Percentiles rank a stretch among this genome's conserved stretches.
These are phyloP conservation scores for Ustilago sp. DNA, from an alignment of 1,284 basidiomycete genomes.

Conservation along the genomic window DNA sequence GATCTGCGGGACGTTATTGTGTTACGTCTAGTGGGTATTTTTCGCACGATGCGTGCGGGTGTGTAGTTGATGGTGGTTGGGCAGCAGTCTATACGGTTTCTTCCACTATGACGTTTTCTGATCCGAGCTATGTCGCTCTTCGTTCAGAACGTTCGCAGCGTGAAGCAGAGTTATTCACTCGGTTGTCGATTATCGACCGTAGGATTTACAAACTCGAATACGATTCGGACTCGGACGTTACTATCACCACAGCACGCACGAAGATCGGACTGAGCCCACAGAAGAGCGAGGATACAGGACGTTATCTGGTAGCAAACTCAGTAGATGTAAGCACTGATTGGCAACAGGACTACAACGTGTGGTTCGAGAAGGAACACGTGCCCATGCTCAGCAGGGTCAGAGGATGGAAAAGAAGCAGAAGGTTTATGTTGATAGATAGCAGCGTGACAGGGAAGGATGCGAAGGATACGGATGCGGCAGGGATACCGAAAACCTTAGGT, in stretches of 20 bases:
- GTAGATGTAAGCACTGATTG: slow-evolving; percentile 26
- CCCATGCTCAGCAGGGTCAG: slow-evolving; percentile 44
- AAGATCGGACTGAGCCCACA: slow-evolving; percentile 27
- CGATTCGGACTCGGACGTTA: slow-evolving; percentile 36
- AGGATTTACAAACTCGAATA: slow-evolving; percentile 65
- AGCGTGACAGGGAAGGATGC: slow-evolving; percentile 32
- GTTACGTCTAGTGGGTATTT: slow-evolving; percentile 4
- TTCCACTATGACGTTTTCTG: slow-evolving; percentile 62
- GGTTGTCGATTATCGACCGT: slow-evolving; percentile 69
- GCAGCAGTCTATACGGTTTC: slow-evolving; percentile 69
- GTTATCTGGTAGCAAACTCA: slow-evolving; percentile 50
- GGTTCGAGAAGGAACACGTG: slow-evolving; percentile 58
- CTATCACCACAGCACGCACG: not conserved
- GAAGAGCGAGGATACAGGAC: slow-evolving; percentile 14
- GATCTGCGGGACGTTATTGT: slow-evolving; percentile 29
- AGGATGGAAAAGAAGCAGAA: slow-evolving; percentile 59
- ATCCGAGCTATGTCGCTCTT: slow-evolving; percentile 62
- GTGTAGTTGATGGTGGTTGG: slow-evolving; percentile 48
- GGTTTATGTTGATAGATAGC: slow-evolving; percentile 60
- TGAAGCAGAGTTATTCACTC: slow-evolving; percentile 68
- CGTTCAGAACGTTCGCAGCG: slow-evolving; percentile 63
- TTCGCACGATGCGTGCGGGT: not conserved
- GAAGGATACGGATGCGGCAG: slow-evolving; percentile 13
- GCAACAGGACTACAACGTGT: slow-evolving; percentile 43
- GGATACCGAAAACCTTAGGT: slow-evolving; percentile 44